Evolutionary conservation across 306 rosid genomes (phyloP).

Genomic region (Coriaria nepalensis): DNA sequence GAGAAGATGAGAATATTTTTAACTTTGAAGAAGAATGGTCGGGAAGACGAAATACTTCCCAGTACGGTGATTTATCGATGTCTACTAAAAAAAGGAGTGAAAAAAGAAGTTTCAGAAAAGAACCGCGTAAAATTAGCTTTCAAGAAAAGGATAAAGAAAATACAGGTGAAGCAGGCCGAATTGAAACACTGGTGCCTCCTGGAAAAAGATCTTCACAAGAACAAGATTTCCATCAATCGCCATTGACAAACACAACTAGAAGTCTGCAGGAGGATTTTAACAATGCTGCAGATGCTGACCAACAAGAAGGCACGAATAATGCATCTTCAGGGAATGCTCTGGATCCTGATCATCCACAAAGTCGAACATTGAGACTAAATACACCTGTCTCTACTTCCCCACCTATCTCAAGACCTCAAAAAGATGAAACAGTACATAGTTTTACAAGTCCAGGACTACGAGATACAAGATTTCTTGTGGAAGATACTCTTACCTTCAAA

Average conservation of each 20-base stretch:
- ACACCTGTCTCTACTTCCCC: constrained; percentile 38
- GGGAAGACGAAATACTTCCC: constrained; percentile 20
- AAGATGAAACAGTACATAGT: constrained; percentile 17
- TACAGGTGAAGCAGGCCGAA: constrained; percentile 26
- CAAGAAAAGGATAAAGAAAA: constrained; percentile 20
- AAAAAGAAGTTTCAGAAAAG: constrained; percentile 20
- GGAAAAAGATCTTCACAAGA: constrained; percentile 24
- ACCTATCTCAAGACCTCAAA: constrained; percentile 36
- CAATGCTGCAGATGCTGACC: constrained; percentile 28
- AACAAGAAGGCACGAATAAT: constrained; percentile 23
- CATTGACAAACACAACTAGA: constrained; percentile 17
- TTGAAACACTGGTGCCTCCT: constrained; percentile 22
- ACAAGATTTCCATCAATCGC: constrained; percentile 24
- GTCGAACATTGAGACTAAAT: constrained; percentile 48
- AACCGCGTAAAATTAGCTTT: constrained; percentile 26
- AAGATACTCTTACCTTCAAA: constrained; percentile 30
- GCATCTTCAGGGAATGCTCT: constrained; percentile 23
- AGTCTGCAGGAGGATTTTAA: constrained; percentile 16
- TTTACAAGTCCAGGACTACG: constrained; percentile 24
- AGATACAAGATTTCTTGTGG: constrained; percentile 29
- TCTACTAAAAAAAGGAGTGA: constrained; percentile 25
- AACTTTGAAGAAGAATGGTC: constrained; percentile 29
- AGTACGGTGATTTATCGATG: constrained; percentile 29
- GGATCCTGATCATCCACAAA: constrained; percentile 32
- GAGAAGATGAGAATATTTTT: constrained; percentile 30